phyloP scores from a whole-genome alignment of 768 basidiomycete genomes.

The Boletus barrowsii region DNA sequence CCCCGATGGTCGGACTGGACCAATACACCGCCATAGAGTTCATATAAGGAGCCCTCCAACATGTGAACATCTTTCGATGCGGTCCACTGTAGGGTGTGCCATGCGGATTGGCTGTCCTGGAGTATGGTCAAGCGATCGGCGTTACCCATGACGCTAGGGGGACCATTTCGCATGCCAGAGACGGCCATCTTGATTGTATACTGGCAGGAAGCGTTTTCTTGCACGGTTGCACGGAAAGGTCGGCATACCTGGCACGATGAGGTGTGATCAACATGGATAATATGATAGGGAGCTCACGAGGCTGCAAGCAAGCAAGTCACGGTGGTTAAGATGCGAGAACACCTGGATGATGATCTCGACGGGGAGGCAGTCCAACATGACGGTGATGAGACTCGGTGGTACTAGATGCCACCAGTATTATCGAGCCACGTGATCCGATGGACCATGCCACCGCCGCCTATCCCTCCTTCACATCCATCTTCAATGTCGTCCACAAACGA shows the following conservation, averaged over 20 bases:
- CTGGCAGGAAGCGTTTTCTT: constrained; percentile 33
- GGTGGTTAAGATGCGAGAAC: constrained; percentile 19
- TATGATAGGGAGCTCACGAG: constrained; percentile 15
- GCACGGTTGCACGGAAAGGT: constrained; percentile 28
- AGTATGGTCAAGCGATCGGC: constrained; percentile 39
- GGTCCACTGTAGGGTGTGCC: constrained; percentile 40
- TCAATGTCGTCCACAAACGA: constrained; percentile 28
- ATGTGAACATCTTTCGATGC: constrained; percentile 35
- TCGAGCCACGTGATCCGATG: constrained; percentile 22
- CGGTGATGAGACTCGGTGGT: neutral
- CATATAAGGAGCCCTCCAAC: constrained; percentile 47
- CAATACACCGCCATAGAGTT: constrained; percentile 57
- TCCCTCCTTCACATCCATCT: constrained; percentile 9
- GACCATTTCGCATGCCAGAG: constrained; percentile 41
- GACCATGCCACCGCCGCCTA: neutral
- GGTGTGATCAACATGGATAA: neutral
- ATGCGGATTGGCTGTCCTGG: constrained; percentile 36
- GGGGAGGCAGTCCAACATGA: constrained; percentile 19
- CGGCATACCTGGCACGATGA: constrained; percentile 32
- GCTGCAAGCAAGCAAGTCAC: constrained; percentile 27
- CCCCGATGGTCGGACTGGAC: constrained; percentile 36
- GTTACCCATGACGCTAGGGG: constrained; percentile 24
- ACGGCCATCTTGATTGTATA: constrained; percentile 46
- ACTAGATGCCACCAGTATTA: neutral
- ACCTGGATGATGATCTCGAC: constrained; percentile 25